phyloP scores from a whole-genome alignment of 1,284 basidiomycete genomes.

The Papiliotrema nemorosa region DNA sequence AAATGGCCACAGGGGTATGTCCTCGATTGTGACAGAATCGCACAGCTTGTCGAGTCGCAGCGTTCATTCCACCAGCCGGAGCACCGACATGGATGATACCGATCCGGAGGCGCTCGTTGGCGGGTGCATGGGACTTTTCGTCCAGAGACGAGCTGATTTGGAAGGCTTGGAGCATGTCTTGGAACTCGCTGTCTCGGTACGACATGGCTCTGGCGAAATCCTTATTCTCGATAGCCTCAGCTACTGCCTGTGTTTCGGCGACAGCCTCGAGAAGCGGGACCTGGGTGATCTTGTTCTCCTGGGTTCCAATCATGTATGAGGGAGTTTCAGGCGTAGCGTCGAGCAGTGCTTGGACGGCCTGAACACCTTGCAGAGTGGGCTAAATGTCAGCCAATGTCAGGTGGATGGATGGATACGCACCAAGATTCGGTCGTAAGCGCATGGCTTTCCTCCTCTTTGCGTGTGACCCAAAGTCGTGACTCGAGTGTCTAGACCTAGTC shows the following conservation, averaged over 20 bases:
- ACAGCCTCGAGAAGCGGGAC: conserved; percentile 92
- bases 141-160: conserved; percentile 65
- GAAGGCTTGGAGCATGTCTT: conserved; percentile 82
- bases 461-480: conserved; percentile 99
- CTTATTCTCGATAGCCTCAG: conserved; percentile 73
- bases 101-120: conserved; percentile 71
- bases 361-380: conserved; percentile 92
- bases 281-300: conserved; percentile 91
- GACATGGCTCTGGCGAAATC: conserved; percentile 86
- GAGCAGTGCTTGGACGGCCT: conserved; percentile 88
- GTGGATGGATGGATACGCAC: conserved; percentile 51
- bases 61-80: conserved; percentile 98
- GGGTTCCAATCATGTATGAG: conserved; percentile 95
- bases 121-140: conserved; percentile 60
- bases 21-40: conserved; percentile 91
- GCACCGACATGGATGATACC: conserved; percentile 95
- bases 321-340: conserved; percentile 84
- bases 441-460: conserved; percentile 89
- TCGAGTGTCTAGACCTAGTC: conserved; percentile 87
- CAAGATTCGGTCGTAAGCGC: conserved; percentile 87
- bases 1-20: conserved; percentile 82
- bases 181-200: conserved; percentile 87
- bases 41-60: conserved; percentile 88
- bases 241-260: conserved; percentile 78
- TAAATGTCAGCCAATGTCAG: conserved; percentile 40